phyloP scores from a whole-genome alignment of 1,284 basidiomycete species.

The Xanthoconium separans region DNA sequence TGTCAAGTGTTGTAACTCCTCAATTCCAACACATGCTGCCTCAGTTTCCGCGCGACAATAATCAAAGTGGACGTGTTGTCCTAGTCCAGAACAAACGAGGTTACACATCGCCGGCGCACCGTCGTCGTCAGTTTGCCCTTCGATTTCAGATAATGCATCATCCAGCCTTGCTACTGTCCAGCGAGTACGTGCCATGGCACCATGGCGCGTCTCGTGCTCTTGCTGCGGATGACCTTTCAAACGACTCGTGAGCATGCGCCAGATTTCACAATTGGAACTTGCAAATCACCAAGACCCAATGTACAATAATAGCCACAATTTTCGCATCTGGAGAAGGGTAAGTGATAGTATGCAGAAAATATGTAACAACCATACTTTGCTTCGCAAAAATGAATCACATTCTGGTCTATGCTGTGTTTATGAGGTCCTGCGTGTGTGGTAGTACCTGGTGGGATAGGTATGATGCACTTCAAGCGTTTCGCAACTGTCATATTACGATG shows the following conservation, averaged over 20 bases:
- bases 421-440: conserved; percentile 47
- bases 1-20: conserved; percentile 49
- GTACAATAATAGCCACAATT: conserved; percentile 61
- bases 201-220: conserved; percentile 51
- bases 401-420: conserved; percentile 43
- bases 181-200: conserved; percentile 28
- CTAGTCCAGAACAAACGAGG: conserved; percentile 53
- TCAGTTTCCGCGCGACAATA: conserved; percentile 47
- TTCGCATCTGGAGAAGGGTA: conserved; percentile 40
- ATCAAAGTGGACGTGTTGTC: conserved; percentile 56
- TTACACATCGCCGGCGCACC: conserved; percentile 67
- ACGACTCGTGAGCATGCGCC: background rate
- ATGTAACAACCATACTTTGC: conserved; percentile 32
- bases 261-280: no score
- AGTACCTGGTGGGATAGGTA: conserved; percentile 44
- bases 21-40: conserved; percentile 37
- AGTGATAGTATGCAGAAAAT: conserved; percentile 28
- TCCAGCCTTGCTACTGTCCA: background rate
- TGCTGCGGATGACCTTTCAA: background rate
- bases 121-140: conserved; percentile 15
- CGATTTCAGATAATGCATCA: background rate
- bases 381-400: conserved; percentile 51
- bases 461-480: conserved; percentile 48
- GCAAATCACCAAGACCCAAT: conserved; percentile 46
- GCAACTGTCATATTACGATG: conserved; percentile 38